These are phyloP conservation scores for Heterobasidion irregulare DNA, from an alignment of 1,284 basidiomycete species.

Conservation along the genomic window DNA sequence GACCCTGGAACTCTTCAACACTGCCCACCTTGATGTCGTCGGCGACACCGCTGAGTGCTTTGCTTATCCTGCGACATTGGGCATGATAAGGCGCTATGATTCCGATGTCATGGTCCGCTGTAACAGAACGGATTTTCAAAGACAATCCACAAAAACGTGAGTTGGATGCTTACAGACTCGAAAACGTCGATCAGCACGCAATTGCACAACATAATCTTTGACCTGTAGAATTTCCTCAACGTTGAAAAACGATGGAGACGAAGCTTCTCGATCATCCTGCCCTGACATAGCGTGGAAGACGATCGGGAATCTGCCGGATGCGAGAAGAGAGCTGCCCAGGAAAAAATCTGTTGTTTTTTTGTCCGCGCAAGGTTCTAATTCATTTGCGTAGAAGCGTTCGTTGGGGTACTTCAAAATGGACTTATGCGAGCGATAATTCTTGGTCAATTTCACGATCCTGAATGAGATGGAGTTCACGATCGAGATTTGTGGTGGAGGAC, in stretches of 20 bases:
- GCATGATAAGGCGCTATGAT: constrained; percentile 57
- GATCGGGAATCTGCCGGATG: constrained; percentile 42
- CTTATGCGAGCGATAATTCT: constrained; percentile 53
- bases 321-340: constrained; percentile 21
- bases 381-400: constrained; percentile 44
- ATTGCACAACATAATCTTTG: constrained; percentile 34
- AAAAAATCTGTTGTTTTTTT: constrained; percentile 14
- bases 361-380: constrained; percentile 40
- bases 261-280: constrained; percentile 51
- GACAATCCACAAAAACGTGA: constrained; percentile 1
- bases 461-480: background rate
- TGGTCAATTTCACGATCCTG: constrained; percentile 51
- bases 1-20: constrained; percentile 62
- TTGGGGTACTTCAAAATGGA: constrained; percentile 49
- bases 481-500: too few species aligned
- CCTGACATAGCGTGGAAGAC: constrained; percentile 52
- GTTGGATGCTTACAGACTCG: constrained; percentile 28
- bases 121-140: background rate
- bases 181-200: constrained; percentile 23
- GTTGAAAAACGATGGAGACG: constrained; percentile 63
- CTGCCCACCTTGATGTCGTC: constrained; percentile 49
- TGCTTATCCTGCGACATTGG: constrained; percentile 42
- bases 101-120: constrained; percentile 42
- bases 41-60: constrained; percentile 17
- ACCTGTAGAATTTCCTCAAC: constrained; percentile 46